These are phyloP conservation scores for Diaporthe longicolla DNA, from an alignment of 2,329 filamentous ascomycete genomes.

Conservation along the genomic window DNA sequence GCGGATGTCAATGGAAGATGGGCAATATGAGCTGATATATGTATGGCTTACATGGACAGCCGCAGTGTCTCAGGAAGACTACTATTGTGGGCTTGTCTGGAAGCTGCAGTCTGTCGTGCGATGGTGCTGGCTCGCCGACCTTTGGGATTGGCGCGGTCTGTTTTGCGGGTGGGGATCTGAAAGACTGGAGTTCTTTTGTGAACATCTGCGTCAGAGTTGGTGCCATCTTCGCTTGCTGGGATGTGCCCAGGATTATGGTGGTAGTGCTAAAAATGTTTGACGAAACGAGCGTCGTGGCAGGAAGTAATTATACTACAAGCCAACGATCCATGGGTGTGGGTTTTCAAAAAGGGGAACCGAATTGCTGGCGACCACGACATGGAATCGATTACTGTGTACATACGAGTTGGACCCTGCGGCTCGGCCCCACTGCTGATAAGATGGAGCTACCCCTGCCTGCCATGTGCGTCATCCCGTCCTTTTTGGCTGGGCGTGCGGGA, in stretches of 20 bases:
- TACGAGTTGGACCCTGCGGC: slow-evolving; percentile 12
- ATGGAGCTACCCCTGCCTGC: slow-evolving; percentile 39
- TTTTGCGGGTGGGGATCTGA: slow-evolving; percentile 49
- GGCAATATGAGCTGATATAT: neutral
- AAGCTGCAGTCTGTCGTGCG: slow-evolving; percentile 64
- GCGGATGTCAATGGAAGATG: neutral
- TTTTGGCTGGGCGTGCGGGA: slow-evolving; percentile 26
- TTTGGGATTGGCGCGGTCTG: slow-evolving; percentile 63
- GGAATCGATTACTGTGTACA: slow-evolving; percentile 14
- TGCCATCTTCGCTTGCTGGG: slow-evolving; percentile 14
- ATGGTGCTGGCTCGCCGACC: slow-evolving; percentile 70
- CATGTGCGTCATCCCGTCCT: slow-evolving; percentile 36
- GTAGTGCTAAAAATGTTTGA: neutral
- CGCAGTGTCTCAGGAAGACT: slow-evolving; percentile 80
- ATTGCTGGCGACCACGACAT: neutral
- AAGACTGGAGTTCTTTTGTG: slow-evolving; percentile 39
- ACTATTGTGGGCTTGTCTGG: slow-evolving; percentile 71
- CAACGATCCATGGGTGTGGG: neutral
- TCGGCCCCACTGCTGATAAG: slow-evolving; percentile 31
- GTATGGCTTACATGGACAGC: slow-evolving; percentile 76
- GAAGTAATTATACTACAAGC: neutral
- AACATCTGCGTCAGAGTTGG: slow-evolving; percentile 29
- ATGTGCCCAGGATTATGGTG: neutral
- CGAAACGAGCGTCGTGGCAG: slow-evolving; percentile 11
- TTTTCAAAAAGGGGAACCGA: neutral